These are phyloP conservation scores for Fusarium hainanense DNA, from an alignment of 2,329 filamentous ascomycete genomes.

Conservation along the genomic window DNA sequence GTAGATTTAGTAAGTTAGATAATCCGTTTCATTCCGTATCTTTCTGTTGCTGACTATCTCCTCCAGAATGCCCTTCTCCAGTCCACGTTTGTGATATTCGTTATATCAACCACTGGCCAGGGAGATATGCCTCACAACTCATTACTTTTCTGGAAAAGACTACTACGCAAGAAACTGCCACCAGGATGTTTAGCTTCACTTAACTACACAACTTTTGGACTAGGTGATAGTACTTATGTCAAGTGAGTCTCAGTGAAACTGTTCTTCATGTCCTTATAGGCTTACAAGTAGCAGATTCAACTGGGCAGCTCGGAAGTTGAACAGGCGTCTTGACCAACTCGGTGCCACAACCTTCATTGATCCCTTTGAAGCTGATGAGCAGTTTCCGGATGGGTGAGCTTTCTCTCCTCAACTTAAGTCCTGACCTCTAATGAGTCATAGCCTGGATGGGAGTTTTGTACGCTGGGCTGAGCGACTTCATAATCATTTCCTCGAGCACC, in stretches of 20 bases:
- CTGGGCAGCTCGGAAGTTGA: constrained; percentile 88
- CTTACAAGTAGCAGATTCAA: constrained; percentile 73
- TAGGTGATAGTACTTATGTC: constrained; percentile 94
- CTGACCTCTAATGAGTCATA: constrained; percentile 50
- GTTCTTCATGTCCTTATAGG: background rate
- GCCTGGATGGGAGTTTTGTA: constrained; percentile 83
- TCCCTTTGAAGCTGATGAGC: constrained; percentile 89
- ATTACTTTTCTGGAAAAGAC: constrained; percentile 82
- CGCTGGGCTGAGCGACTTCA: constrained; percentile 79
- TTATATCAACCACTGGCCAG: constrained; percentile 92
- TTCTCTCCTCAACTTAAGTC: no score
- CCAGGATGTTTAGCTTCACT: constrained; percentile 74
- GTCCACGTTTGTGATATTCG: constrained; percentile 75
- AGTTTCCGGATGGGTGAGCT: constrained; percentile 89
- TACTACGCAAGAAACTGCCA: constrained; percentile 82
- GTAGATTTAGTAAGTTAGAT: constrained; percentile 74
- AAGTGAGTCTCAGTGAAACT: constrained; percentile 67
- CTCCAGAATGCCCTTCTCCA: constrained; percentile 62
- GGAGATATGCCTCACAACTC: constrained; percentile 92
- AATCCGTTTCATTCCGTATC: no score
- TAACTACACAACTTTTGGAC: constrained; percentile 85
- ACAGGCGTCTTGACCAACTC: constrained; percentile 84
- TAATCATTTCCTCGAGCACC: constrained; percentile 71
- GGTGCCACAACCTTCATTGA: constrained; percentile 82
- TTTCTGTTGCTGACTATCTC: constrained; percentile 25